Evolutionary conservation across 2,329 filamentous ascomycete species (phyloP).

Genomic region (Alternaria sp.): DNA sequence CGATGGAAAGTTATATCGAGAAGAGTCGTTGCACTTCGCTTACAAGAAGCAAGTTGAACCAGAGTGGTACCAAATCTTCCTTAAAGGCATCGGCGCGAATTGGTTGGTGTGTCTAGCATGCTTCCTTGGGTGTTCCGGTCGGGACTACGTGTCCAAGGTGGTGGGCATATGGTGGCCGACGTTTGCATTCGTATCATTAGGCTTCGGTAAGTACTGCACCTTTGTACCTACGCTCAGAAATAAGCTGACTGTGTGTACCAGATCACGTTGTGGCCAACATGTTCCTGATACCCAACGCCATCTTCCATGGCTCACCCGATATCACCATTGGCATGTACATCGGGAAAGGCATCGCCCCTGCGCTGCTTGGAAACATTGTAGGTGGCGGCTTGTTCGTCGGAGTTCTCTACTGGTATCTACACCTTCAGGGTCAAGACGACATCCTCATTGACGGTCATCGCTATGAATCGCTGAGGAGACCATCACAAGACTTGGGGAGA

Average conservation of each 20-base stretch:
- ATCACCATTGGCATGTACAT: slow-evolving; percentile 39
- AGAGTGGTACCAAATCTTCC: slow-evolving; percentile 30
- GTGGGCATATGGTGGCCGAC: slow-evolving; percentile 42
- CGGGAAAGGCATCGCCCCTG: slow-evolving; percentile 41
- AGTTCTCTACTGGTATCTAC: slow-evolving; percentile 12
- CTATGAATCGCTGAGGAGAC: slow-evolving; percentile 3
- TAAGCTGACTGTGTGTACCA: neutral
- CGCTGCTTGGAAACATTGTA: slow-evolving; percentile 34
- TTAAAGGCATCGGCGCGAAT: slow-evolving; percentile 33
- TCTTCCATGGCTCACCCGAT: slow-evolving; percentile 29
- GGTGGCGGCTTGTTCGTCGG: slow-evolving; percentile 24
- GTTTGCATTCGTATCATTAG: slow-evolving; percentile 35
- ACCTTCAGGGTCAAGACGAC: slow-evolving; percentile 11
- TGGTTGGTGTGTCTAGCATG: slow-evolving; percentile 36
- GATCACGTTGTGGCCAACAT: slow-evolving; percentile 43
- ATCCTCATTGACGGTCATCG: slow-evolving; percentile 5
- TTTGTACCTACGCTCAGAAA: neutral
- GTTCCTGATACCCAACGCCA: slow-evolving; percentile 40
- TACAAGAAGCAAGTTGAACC: slow-evolving; percentile 30
- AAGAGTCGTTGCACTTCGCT: slow-evolving; percentile 29
- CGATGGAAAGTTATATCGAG: slow-evolving; percentile 32
- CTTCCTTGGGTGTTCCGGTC: slow-evolving; percentile 32
- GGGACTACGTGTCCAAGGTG: slow-evolving; percentile 33
- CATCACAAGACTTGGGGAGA: neutral
- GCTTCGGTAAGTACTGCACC: slow-evolving; percentile 20